phyloP scores from a whole-genome alignment of 257 asterid genomes.

The Solanum medicagineum region DNA sequence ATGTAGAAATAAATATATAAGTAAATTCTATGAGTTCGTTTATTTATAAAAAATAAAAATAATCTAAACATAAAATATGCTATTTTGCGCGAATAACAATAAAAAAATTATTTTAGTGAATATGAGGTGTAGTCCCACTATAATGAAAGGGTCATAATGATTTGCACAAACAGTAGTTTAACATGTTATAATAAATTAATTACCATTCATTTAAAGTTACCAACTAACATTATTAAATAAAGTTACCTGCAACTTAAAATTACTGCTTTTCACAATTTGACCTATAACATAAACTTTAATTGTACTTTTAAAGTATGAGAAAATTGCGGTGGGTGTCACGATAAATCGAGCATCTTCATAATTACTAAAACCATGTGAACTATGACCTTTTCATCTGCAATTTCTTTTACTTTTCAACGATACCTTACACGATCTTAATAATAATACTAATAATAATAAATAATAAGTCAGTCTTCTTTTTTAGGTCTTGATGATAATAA shows the following conservation, averaged over 20 bases:
- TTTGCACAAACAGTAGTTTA: background rate
- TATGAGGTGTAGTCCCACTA: background rate
- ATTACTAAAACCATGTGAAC: background rate
- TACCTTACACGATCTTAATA: background rate
- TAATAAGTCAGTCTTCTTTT: background rate
- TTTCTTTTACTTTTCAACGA: background rate
- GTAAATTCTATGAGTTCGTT: background rate
- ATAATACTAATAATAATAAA: background rate
- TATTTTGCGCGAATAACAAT: background rate
- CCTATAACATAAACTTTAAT: background rate
- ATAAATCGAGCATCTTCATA: background rate
- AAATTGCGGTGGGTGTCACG: slow-evolving; percentile 2
- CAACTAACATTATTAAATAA: background rate
- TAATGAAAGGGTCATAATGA: background rate
- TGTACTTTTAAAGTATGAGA: background rate
- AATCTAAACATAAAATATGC: background rate
- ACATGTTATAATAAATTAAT: background rate
- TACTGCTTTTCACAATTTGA: background rate
- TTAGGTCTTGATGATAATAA: background rate
- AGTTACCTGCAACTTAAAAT: background rate
- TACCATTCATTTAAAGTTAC: background rate
- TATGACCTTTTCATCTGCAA: background rate
- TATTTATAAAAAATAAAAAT: background rate
- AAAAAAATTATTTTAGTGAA: background rate
- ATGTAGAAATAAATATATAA: background rate